phyloP scores from a whole-genome alignment of 2,329 filamentous ascomycete genomes.

The Monosporascus sp. region DNA sequence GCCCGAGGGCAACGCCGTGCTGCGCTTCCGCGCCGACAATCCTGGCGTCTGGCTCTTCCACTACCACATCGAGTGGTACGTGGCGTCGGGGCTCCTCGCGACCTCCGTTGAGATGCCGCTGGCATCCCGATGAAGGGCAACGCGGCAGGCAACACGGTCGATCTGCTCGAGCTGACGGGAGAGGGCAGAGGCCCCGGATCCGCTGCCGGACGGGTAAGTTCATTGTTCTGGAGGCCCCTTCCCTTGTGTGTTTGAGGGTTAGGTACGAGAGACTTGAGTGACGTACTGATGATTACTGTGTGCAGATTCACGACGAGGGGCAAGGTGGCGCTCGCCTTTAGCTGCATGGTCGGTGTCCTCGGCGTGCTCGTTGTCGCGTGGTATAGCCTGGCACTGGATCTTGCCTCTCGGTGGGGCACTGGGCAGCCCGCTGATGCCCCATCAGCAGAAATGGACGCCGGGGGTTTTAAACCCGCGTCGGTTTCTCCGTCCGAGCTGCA shows the following conservation, averaged over 20 bases:
- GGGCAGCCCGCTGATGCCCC: constrained; percentile 6
- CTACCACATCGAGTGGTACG: constrained; percentile 78
- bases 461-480: background rate
- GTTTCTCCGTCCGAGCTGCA: background rate
- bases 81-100: constrained; percentile 60
- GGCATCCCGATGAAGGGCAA: constrained; percentile 59
- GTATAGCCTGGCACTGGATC: constrained; percentile 50
- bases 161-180: constrained; percentile 59
- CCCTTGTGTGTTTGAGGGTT: background rate
- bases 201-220: constrained; percentile 57
- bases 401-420: constrained; percentile 3
- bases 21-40: constrained; percentile 65
- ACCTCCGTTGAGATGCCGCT: constrained; percentile 59
- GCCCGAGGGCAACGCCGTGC: constrained; percentile 61
- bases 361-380: constrained; percentile 63
- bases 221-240: background rate
- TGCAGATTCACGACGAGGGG: constrained; percentile 62
- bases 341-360: constrained; percentile 60
- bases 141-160: constrained; percentile 63
- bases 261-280: background rate
- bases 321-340: constrained; percentile 71
- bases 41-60: constrained; percentile 68
- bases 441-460: background rate
- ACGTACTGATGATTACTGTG: background rate
- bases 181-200: constrained; percentile 50